A percentile compares a stretch with the other conserved stretches of the same genome.
phyloP scores from a whole-genome alignment of 805 yeast genomes.

The Cyberlindnera amylophila region DNA sequence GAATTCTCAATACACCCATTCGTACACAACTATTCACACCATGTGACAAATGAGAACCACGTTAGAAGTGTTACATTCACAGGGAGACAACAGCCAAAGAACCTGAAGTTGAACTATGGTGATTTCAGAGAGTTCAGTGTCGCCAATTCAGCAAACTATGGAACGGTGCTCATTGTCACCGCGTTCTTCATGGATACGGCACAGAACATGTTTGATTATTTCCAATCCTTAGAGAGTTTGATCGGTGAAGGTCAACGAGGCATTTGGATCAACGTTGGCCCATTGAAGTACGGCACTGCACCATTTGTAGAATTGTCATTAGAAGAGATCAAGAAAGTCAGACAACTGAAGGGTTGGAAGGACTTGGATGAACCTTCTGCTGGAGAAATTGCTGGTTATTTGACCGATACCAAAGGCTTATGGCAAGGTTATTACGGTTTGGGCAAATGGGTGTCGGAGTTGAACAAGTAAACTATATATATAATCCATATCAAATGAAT shows the following conservation, averaged over 20 bases:
- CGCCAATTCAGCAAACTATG: conserved; percentile 29
- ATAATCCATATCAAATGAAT: no score
- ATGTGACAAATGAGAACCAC: conserved; percentile 45
- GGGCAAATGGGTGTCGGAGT: conserved; percentile 44
- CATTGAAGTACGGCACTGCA: conserved; percentile 86
- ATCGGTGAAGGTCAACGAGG: conserved; percentile 41
- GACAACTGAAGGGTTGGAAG: conserved; percentile 63
- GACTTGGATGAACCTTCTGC: conserved; percentile 35
- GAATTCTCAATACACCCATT: conserved; percentile 40
- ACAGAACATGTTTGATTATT: conserved; percentile 72
- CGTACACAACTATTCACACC: conserved; percentile 69
- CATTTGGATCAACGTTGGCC: conserved; percentile 89
- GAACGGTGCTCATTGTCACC: conserved; percentile 54
- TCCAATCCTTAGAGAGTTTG: conserved; percentile 56
- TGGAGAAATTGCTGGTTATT: conserved; percentile 49
- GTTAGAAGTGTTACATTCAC: conserved; percentile 37
- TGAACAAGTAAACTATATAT: conserved; percentile 1
- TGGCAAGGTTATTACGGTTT: conserved; percentile 81
- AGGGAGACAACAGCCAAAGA: conserved; percentile 40
- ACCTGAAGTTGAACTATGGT: conserved; percentile 46
- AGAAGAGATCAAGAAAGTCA: conserved; percentile 59
- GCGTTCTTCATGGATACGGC: conserved; percentile 92
- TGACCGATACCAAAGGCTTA: conserved; percentile 60
- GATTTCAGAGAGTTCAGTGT: conserved; percentile 59
- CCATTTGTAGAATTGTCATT: conserved; percentile 69